A percentile compares a stretch with the other conserved stretches of the same genome.
Conservation (phyloP, 2,329 filamentous ascomycete genomes). For the Cladosporium sp. region DNA sequence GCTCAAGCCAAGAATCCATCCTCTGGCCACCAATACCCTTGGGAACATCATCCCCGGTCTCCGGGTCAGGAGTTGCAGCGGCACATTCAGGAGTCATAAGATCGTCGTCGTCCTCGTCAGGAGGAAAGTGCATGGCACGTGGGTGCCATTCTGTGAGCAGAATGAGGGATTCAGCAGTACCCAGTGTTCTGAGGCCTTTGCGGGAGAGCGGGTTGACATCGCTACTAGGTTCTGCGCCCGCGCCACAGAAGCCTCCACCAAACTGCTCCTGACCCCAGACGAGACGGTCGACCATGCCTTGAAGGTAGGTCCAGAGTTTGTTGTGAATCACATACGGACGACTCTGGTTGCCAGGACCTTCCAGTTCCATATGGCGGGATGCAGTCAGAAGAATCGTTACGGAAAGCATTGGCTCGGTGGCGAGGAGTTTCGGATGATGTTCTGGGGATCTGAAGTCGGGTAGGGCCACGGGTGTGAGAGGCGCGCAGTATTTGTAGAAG, state of each 20-base stretch:
- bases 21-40: constrained; percentile 72
- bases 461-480: constrained; percentile 87
- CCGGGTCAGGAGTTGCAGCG: constrained; percentile 55
- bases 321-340: constrained; percentile 90
- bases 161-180: constrained; percentile 90
- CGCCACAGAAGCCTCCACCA: constrained; percentile 78
- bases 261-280: constrained; percentile 97
- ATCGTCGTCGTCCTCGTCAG: constrained; percentile 61
- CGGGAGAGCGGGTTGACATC: constrained; percentile 56
- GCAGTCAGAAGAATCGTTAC: constrained; percentile 89
- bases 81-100: constrained; percentile 65
- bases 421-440: constrained; percentile 73
- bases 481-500: constrained; percentile 87
- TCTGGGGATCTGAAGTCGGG: constrained; percentile 82
- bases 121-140: constrained; percentile 85
- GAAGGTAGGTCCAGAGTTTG: constrained; percentile 88
- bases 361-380: constrained; percentile 76
- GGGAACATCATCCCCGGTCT: constrained; percentile 47
- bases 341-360: constrained; percentile 73
- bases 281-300: constrained; percentile 90
- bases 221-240: constrained; percentile 62
- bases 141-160: constrained; percentile 97
- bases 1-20: constrained; percentile 94
- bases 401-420: constrained; percentile 86
- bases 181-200: constrained; percentile 76